Conservation (phyloP, 495 filamentous ascomycete genomes). For the Lichenothelia convexa region DNA sequence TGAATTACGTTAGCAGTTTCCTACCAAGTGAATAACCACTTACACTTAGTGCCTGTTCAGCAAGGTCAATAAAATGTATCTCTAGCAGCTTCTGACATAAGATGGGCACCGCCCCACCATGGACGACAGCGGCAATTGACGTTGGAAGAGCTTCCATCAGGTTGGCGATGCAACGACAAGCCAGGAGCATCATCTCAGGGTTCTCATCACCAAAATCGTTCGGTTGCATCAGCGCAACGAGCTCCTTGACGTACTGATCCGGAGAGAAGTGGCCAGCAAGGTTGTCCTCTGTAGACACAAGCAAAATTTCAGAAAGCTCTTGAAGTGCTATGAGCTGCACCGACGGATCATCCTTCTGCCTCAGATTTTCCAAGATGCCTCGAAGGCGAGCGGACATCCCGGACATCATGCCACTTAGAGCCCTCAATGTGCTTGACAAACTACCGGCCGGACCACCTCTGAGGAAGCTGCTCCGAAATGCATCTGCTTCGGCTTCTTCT, state of each 20-base stretch:
- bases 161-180: slow-evolving; percentile 90
- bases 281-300: slow-evolving; percentile 93
- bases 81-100: slow-evolving; percentile 87
- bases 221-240: slow-evolving; percentile 83
- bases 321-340: slow-evolving; percentile 82
- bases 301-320: slow-evolving; percentile 79
- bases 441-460: slow-evolving; percentile 40
- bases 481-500: slow-evolving; percentile 57
- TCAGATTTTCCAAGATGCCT: slow-evolving; percentile 66
- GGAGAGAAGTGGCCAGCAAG: slow-evolving; percentile 89
- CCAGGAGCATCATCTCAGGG: slow-evolving; percentile 92
- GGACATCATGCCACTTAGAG: slow-evolving; percentile 78
- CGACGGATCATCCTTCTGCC: slow-evolving; percentile 72
- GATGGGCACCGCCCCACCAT: slow-evolving; percentile 85
- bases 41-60: slow-evolving; percentile 86
- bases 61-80: slow-evolving; percentile 90
- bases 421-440: slow-evolving; percentile 68
- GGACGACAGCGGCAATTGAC: slow-evolving; percentile 87
- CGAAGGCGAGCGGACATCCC: slow-evolving; percentile 63
- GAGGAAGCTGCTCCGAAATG: slow-evolving; percentile 55
- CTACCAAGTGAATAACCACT: slow-evolving; percentile 15
- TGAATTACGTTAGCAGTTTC: slow-evolving; percentile 18
- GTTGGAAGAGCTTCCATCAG: slow-evolving; percentile 92
- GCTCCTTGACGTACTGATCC: slow-evolving; percentile 87
- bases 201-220: slow-evolving; percentile 76